phyloP scores from a whole-genome alignment of 1,284 basidiomycete genomes.

The Puccinia polysora region DNA sequence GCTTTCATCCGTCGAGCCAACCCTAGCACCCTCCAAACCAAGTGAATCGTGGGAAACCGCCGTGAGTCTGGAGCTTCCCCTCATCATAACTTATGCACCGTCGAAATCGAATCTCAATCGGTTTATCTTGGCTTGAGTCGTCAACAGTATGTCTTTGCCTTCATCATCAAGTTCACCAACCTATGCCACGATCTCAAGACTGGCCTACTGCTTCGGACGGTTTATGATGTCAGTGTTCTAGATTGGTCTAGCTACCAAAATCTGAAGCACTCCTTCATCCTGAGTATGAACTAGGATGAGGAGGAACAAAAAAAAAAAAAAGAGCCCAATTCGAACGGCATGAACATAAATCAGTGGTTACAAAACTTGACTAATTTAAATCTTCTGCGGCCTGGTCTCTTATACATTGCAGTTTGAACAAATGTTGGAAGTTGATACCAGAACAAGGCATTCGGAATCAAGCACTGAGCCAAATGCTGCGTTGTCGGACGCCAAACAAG shows the following conservation, averaged over 20 bases:
- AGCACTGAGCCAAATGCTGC: background rate
- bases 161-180: conserved; percentile 35
- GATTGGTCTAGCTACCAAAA: background rate
- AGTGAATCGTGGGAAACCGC: conserved; percentile 42
- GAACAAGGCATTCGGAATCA: conserved; percentile 1
- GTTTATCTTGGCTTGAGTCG: background rate
- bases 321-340: too few species aligned
- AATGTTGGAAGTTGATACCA: conserved; percentile 32
- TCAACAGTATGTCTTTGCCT: conserved; percentile 38
- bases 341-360: background rate
- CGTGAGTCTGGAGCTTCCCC: background rate
- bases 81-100: background rate
- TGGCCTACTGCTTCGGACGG: conserved; percentile 26
- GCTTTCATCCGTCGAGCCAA: background rate
- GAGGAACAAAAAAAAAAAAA: background rate
- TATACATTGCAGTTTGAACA: conserved; percentile 25
- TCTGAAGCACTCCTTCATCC: background rate
- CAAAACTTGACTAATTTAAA: background rate
- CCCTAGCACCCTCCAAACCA: conserved; percentile 1
- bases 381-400: conserved; percentile 8
- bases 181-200: conserved; percentile 34
- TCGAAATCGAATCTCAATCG: background rate
- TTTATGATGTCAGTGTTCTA: conserved; percentile 19
- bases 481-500: conserved; percentile 18
- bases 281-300: background rate